Evolutionary conservation across 176 grass and related monocot genomes (phyloP).

Genomic region (Oryza rufipogon): DNA sequence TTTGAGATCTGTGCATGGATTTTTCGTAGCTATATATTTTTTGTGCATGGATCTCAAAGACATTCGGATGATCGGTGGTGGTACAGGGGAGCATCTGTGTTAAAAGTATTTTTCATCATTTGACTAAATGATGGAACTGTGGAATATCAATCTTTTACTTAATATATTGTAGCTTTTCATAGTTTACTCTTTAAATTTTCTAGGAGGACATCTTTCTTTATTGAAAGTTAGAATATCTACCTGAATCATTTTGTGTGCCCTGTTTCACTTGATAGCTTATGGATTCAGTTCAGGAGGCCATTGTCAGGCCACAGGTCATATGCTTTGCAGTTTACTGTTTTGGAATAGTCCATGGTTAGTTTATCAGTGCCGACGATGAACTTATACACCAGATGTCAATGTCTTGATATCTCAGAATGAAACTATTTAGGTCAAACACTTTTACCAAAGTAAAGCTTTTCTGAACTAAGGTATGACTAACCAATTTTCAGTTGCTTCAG

Average conservation of each 20-base stretch:
- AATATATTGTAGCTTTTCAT: background rate
- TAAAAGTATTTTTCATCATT: background rate
- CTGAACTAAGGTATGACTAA: slow-evolving; percentile 9
- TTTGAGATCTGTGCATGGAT: too few species aligned
- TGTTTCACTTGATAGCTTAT: slow-evolving; percentile 15
- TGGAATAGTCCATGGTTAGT: slow-evolving; percentile 22
- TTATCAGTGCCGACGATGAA: background rate
- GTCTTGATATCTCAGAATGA: slow-evolving; percentile 9
- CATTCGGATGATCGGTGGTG: background rate
- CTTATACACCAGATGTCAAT: background rate
- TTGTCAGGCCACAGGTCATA: background rate
- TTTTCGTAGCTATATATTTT: background rate
- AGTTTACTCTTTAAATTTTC: slow-evolving; percentile 5
- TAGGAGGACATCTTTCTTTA: slow-evolving; percentile 2
- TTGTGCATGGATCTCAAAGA: background rate
- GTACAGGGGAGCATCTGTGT: background rate
- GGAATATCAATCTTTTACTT: background rate
- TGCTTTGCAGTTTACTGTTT: background rate
- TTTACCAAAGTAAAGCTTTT: slow-evolving; percentile 25
- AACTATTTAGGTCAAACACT: background rate
- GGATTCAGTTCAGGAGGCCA: slow-evolving; percentile 10
- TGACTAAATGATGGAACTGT: background rate
- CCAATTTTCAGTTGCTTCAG: slow-evolving; percentile 13
- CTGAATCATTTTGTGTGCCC: slow-evolving; percentile 16
- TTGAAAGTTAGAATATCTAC: background rate